Evolutionary conservation across 2,329 filamentous ascomycete genomes (phyloP), one percentile per base, ranked within the genome.

Genomic region (Penicillium sp.): DNA sequence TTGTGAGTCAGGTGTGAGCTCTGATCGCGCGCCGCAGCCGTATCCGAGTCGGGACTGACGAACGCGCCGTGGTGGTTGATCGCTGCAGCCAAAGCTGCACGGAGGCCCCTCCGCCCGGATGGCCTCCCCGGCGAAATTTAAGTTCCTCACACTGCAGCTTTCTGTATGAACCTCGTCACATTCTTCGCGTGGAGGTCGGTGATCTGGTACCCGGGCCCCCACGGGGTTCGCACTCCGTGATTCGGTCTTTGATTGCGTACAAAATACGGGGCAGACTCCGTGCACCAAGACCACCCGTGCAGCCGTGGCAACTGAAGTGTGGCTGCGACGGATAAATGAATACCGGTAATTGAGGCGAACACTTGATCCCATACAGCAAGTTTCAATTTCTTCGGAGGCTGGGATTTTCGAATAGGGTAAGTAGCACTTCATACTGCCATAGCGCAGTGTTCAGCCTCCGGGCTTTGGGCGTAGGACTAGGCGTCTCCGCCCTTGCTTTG

Each of bases 131-230:
- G 13, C 16, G 27, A 24, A 20, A 8, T 35, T 48, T 50, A 36
- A 44, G 54, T 56, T 58, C 49, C 55, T 56, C 54, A 58, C 36
- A 51, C 46, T 51, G 57, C 44, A 50, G 42, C 25, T 39, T n/a
- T 10, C 14, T 50, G 44, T 47, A 36, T 14, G 27, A 40, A 11
- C 39, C 39, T 27, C 42, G 39, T 51, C 52, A 54, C 52, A 51
- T 48, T 54, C 52, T 40, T 13, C 18, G 6, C n/a, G 48, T 43
- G 51, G 51, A 38, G 24, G 3, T 28, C 44, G 7, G 24, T 27
- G 39, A 52, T 51, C 38, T 40, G 25, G 25, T 24, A 51, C 48
- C 52, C 48, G 45, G 43, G 44, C 9, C 52, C 39, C 52, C 52
- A 52, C 47, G 52, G 52, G 52, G 52, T 6, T n/a, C 10, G 14